Evolutionary conservation across 2,329 filamentous ascomycete species (phyloP).

Genomic region (Coleophoma cylindrospora): DNA sequence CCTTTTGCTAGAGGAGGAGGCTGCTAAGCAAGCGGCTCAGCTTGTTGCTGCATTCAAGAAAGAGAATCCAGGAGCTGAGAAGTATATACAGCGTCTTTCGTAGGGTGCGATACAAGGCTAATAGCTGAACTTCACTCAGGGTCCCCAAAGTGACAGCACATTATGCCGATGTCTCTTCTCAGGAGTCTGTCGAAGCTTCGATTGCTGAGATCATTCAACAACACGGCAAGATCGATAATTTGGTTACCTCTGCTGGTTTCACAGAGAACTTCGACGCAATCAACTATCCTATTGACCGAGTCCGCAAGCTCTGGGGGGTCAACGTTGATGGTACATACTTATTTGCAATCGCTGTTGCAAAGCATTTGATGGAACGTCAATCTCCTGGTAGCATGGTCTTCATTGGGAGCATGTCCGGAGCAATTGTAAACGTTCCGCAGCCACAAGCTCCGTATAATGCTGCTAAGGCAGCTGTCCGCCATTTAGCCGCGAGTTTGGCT

Average conservation of each 20-base stretch:
- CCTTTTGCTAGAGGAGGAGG: constrained; percentile 66
- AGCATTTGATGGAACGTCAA: constrained; percentile 82
- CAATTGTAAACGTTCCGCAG: constrained; percentile 93
- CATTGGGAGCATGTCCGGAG: constrained; percentile 91
- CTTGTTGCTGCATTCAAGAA: constrained; percentile 71
- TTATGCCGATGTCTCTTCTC: constrained; percentile 80
- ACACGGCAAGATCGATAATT: constrained; percentile 82
- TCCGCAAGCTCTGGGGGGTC: constrained; percentile 90
- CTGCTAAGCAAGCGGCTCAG: constrained; percentile 67
- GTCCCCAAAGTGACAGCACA: constrained; percentile 84
- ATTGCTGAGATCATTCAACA: constrained; percentile 63
- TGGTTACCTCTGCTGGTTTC: constrained; percentile 95
- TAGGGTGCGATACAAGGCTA: too few species aligned
- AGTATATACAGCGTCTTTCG: constrained; percentile 36
- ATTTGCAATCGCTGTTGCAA: constrained; percentile 78
- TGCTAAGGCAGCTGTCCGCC: constrained; percentile 85
- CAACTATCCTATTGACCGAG: constrained; percentile 82
- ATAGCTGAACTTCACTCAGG: constrained; percentile 30
- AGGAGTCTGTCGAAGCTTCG: constrained; percentile 70
- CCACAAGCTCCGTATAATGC: constrained; percentile 92
- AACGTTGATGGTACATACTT: constrained; percentile 92
- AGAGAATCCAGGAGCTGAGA: constrained; percentile 71
- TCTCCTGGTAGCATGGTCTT: constrained; percentile 81
- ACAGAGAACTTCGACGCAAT: constrained; percentile 94
- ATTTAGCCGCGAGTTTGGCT: constrained; percentile 80